Evolutionary conservation across 805 yeast genomes (phyloP).

Genomic region (Sugiyamaella americana): DNA sequence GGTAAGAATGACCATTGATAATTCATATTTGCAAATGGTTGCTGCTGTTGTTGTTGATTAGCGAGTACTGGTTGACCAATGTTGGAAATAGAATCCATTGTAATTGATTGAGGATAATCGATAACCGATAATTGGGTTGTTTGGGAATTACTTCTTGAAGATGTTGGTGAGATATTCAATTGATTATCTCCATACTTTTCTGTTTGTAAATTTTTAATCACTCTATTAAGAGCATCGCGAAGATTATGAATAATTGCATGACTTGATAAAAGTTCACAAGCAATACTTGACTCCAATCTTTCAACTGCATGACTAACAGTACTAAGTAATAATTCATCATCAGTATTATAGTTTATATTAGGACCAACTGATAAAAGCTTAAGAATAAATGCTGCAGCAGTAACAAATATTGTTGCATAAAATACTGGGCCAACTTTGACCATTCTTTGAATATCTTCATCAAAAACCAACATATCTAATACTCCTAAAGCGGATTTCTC

Average conservation of each 20-base stretch:
- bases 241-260: slow-evolving; percentile 14
- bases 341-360: slow-evolving; percentile 5
- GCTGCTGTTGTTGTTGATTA: too few relatives aligned
- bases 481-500: slow-evolving; percentile 21
- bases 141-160: background rate
- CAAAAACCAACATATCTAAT: slow-evolving; percentile 19
- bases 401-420: slow-evolving; percentile 22
- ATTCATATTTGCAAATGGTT: background rate
- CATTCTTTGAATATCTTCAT: slow-evolving; percentile 20
- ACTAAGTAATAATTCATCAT: slow-evolving; percentile 8
- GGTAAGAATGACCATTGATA: slow-evolving; percentile 12
- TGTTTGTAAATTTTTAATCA: slow-evolving; percentile 3
- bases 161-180: background rate
- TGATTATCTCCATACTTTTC: background rate
- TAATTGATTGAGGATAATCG: too few relatives aligned
- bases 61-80: background rate
- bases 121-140: background rate
- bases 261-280: slow-evolving; percentile 16
- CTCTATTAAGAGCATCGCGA: slow-evolving; percentile 14
- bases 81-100: background rate
- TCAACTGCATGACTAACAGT: slow-evolving; percentile 8
- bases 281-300: slow-evolving; percentile 5
- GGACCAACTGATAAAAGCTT: slow-evolving; percentile 16
- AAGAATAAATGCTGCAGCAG: slow-evolving; percentile 21
- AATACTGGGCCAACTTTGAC: slow-evolving; percentile 21